These are phyloP conservation scores for Hydnomerulius pinastri DNA, from an alignment of 768 basidiomycete species.

Conservation along the genomic window DNA sequence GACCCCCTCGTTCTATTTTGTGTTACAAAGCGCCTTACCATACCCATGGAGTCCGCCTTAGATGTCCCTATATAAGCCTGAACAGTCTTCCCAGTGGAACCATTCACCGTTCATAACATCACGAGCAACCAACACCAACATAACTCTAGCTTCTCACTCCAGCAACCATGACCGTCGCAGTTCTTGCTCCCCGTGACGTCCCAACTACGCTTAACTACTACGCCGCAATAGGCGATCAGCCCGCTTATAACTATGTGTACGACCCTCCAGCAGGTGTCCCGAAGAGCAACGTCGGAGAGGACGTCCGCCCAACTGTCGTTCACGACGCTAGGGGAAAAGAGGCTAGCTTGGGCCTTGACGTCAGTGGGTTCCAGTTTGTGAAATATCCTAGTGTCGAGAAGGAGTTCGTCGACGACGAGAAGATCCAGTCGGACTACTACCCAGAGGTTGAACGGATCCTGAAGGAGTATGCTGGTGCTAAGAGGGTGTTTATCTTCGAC, in stretches of 20 bases:
- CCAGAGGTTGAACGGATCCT: constrained; percentile 43
- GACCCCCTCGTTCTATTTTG: not conserved
- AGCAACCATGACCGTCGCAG: constrained; percentile 22
- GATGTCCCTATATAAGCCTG: not conserved
- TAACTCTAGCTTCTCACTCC: too few relatives aligned
- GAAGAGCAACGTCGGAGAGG: constrained; percentile 32
- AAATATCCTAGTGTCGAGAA: constrained; percentile 36
- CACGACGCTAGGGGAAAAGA: constrained; percentile 37
- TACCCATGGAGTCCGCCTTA: too few relatives aligned
- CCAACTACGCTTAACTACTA: constrained; percentile 41
- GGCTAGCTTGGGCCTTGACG: constrained; percentile 34
- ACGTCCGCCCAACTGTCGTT: constrained; percentile 19
- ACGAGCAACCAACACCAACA: not conserved
- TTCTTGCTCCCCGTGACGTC: constrained; percentile 36
- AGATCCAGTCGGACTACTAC: constrained; percentile 41
- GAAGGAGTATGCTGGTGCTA: constrained; percentile 40
- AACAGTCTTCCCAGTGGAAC: not conserved
- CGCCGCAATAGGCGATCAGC: constrained; percentile 26
- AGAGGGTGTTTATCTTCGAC: constrained; percentile 45
- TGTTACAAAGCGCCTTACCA: constrained; percentile 17
- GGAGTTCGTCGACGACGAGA: constrained; percentile 41
- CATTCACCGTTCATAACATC: not conserved
- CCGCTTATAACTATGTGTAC: constrained; percentile 37
- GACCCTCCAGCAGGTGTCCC: constrained; percentile 28
- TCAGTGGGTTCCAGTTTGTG: constrained; percentile 47